These are phyloP conservation scores for Thecaphora frezii DNA, from an alignment of 1,284 basidiomycete species.

Conservation along the genomic window DNA sequence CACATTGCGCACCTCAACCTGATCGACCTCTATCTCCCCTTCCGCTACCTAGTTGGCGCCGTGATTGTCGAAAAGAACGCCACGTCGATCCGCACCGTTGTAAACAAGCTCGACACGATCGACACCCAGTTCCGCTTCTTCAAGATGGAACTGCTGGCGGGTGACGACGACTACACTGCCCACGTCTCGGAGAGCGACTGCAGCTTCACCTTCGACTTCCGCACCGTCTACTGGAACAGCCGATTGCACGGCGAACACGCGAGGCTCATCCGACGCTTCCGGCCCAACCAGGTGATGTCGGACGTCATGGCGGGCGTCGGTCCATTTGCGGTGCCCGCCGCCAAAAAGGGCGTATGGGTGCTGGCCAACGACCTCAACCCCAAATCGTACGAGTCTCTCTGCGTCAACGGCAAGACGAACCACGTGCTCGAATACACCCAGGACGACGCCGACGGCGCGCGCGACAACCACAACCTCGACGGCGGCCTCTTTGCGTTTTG, in stretches of 20 bases:
- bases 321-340: slow-evolving; percentile 91
- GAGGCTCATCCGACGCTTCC: slow-evolving; percentile 74
- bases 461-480: slow-evolving; percentile 9
- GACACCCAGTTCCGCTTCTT: slow-evolving; percentile 88
- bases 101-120: slow-evolving; percentile 91
- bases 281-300: slow-evolving; percentile 69
- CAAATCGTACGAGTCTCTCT: slow-evolving; percentile 75
- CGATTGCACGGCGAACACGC: slow-evolving; percentile 88
- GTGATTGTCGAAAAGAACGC: slow-evolving; percentile 68
- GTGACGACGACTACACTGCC: slow-evolving; percentile 80
- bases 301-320: slow-evolving; percentile 98
- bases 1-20: slow-evolving; percentile 92
- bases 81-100: slow-evolving; percentile 76
- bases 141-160: slow-evolving; percentile 94
- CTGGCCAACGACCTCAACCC: slow-evolving; percentile 95
- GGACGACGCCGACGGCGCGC: background rate
- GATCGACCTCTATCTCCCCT: slow-evolving; percentile 84
- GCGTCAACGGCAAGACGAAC: slow-evolving; percentile 37
- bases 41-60: slow-evolving; percentile 85
- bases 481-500: slow-evolving; percentile 25
- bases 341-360: slow-evolving; percentile 74
- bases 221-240: slow-evolving; percentile 96
- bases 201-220: slow-evolving; percentile 89
- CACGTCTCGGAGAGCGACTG: slow-evolving; percentile 66
- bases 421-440: slow-evolving; percentile 19